Conservation (phyloP, 140 eudicot species). For the Flaveria floridana region DNA sequence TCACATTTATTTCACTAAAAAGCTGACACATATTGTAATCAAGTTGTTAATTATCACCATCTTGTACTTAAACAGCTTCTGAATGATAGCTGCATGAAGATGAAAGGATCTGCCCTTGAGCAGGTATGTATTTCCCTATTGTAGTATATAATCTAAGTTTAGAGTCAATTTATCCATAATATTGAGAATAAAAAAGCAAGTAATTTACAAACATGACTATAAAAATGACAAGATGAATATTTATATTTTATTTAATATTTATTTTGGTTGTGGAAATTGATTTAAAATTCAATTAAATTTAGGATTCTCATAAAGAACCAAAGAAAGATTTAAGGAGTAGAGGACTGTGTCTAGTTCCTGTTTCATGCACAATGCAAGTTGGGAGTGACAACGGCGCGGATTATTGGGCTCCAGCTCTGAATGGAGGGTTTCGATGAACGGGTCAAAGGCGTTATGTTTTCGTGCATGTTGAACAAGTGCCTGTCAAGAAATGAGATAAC, state of each 20-base stretch:
- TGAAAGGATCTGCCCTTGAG: conserved; percentile 58
- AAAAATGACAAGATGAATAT: not conserved
- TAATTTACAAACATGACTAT: not conserved
- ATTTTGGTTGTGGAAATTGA: not conserved
- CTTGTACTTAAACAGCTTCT: conserved; percentile 53
- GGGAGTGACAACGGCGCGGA: conserved; percentile 87
- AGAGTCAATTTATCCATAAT: not conserved
- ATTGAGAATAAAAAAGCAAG: not conserved
- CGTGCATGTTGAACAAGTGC: conserved; percentile 28
- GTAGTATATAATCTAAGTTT: not conserved
- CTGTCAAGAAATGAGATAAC: conserved; percentile 63
- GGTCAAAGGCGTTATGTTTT: conserved; percentile 5
- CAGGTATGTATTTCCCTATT: conserved; percentile 41
- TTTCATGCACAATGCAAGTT: conserved; percentile 85
- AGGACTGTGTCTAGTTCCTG: conserved; percentile 84
- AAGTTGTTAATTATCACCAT: conserved; percentile 27
- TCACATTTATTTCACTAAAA: conserved; percentile 19
- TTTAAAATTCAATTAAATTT: not conserved
- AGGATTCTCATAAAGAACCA: conserved; percentile 50
- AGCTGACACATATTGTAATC: conserved; percentile 36
- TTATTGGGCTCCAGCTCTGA: conserved; percentile 87
- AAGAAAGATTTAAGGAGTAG: conserved; percentile 78
- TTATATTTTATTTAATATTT: not conserved
- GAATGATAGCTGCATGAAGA: conserved; percentile 75
- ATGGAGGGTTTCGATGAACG: conserved; percentile 62